Percentiles rank a stretch among this genome's conserved stretches.
phyloP scores from a whole-genome alignment of 768 basidiomycete genomes.

The Lactarius vividus region DNA sequence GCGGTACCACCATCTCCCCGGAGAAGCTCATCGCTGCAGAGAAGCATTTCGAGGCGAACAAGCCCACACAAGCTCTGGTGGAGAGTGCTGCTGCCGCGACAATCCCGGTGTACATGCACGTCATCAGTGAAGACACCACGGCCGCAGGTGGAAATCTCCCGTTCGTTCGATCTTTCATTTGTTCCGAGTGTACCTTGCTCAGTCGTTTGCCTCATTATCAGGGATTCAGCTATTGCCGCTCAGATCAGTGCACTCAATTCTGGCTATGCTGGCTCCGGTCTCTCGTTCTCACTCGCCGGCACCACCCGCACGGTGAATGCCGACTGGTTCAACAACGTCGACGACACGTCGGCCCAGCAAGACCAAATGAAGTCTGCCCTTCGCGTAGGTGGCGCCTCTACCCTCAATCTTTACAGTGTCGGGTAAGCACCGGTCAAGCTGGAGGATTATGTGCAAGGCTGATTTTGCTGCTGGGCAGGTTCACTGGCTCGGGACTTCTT shows the following conservation, averaged over 20 bases:
- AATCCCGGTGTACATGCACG: slow-evolving; percentile 45
- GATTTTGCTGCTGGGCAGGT: slow-evolving; percentile 29
- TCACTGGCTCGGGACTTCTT: slow-evolving; percentile 45
- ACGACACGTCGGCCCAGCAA: slow-evolving; percentile 33
- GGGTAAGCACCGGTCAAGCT: slow-evolving; percentile 36
- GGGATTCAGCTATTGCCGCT: slow-evolving; percentile 39
- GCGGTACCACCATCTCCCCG: slow-evolving; percentile 33
- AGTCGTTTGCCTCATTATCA: slow-evolving; percentile 7
- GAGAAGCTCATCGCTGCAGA: slow-evolving; percentile 39
- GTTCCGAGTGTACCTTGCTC: not conserved
- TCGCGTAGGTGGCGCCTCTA: slow-evolving; percentile 40
- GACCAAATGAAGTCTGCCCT: slow-evolving; percentile 49
- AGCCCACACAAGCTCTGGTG: slow-evolving; percentile 24
- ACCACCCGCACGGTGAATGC: slow-evolving; percentile 45
- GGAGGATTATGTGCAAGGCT: not conserved
- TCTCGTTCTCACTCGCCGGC: slow-evolving; percentile 42
- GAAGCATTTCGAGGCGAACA: slow-evolving; percentile 43
- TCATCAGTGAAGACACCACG: slow-evolving; percentile 43
- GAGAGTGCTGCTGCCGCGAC: slow-evolving; percentile 25
- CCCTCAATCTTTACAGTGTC: slow-evolving; percentile 52
- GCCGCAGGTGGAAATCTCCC: slow-evolving; percentile 42
- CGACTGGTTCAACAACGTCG: slow-evolving; percentile 48
- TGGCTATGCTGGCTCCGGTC: slow-evolving; percentile 40
- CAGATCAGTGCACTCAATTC: slow-evolving; percentile 45
- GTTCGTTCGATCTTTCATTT: slow-evolving; percentile 31